Percentiles rank a stretch among this genome's conserved stretches.
Evolutionary conservation across 2,329 filamentous ascomycete genomes (phyloP).

Genomic region (Myriosclerotinia scirpicola): DNA sequence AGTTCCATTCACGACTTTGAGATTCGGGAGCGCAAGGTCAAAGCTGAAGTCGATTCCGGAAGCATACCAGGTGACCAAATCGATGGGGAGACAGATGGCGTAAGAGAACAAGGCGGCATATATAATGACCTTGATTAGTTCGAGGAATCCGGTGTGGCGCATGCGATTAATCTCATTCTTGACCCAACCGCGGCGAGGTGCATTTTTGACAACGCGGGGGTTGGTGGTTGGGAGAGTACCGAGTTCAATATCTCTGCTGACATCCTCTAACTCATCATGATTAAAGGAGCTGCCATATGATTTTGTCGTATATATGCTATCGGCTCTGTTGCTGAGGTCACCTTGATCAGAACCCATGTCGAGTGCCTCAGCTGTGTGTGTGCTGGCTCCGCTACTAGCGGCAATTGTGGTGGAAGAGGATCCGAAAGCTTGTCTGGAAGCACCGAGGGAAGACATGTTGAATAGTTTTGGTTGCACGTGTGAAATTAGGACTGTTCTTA

Average conservation of each 20-base stretch:
- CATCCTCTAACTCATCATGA: background rate
- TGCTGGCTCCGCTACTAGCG: background rate
- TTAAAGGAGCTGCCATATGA: background rate
- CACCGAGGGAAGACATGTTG: background rate
- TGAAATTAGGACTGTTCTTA: background rate
- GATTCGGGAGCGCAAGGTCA: background rate
- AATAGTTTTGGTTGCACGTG: background rate
- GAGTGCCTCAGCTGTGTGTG: background rate
- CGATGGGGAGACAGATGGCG: background rate
- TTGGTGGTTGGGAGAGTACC: background rate
- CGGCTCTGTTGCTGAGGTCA: background rate
- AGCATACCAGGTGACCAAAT: background rate
- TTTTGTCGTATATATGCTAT: background rate
- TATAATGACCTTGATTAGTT: background rate
- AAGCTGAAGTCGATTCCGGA: background rate
- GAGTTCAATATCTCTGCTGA: conserved; percentile 3
- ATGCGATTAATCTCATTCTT: background rate
- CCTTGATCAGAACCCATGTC: background rate
- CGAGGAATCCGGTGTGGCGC: background rate
- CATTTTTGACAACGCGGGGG: background rate
- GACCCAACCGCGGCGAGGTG: no score
- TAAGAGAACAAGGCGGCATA: background rate
- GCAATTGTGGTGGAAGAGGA: background rate
- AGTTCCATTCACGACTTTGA: background rate
- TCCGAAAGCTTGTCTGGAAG: background rate